phyloP scores from a whole-genome alignment of 2,329 filamentous ascomycete genomes.

The Microcyclospora tardicrescens region DNA sequence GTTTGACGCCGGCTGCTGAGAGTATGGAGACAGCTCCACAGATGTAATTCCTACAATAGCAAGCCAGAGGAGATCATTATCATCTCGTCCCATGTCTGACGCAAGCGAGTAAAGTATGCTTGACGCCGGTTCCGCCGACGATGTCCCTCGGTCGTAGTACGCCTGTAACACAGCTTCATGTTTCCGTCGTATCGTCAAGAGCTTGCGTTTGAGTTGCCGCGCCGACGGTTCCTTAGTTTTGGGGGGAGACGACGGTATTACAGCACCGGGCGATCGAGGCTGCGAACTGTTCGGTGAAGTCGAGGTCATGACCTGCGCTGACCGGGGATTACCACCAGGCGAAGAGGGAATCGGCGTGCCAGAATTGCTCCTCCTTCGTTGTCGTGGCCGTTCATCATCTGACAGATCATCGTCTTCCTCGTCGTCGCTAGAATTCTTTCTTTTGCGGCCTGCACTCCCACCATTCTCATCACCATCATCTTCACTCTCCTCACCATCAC shows the following conservation, averaged over 20 bases:
- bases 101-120: slow-evolving; percentile 90
- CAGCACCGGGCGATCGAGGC: slow-evolving; percentile 24
- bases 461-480: slow-evolving; percentile 17
- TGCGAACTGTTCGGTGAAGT: slow-evolving; percentile 29
- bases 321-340: slow-evolving; percentile 29
- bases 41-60: slow-evolving; percentile 92
- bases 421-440: slow-evolving; percentile 60
- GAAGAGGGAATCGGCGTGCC: slow-evolving; percentile 57
- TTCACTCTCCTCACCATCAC: slow-evolving; percentile 40
- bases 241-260: slow-evolving; percentile 41
- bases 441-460: slow-evolving; percentile 48
- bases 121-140: slow-evolving; percentile 88
- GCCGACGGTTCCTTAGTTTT: slow-evolving; percentile 53
- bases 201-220: slow-evolving; percentile 55
- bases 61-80: slow-evolving; percentile 92
- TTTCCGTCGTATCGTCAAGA: slow-evolving; percentile 62
- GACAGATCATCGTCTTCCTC: slow-evolving; percentile 49
- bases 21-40: slow-evolving; percentile 54
- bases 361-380: slow-evolving; percentile 77
- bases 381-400: slow-evolving; percentile 62
- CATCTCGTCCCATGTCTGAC: slow-evolving; percentile 86
- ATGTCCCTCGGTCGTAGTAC: slow-evolving; percentile 79
- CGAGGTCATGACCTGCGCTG: slow-evolving; percentile 14
- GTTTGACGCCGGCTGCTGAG: slow-evolving; percentile 53
- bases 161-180: slow-evolving; percentile 63